Conservation (phyloP, 495 filamentous ascomycete species). For the Hyaloscypha bicolor region DNA sequence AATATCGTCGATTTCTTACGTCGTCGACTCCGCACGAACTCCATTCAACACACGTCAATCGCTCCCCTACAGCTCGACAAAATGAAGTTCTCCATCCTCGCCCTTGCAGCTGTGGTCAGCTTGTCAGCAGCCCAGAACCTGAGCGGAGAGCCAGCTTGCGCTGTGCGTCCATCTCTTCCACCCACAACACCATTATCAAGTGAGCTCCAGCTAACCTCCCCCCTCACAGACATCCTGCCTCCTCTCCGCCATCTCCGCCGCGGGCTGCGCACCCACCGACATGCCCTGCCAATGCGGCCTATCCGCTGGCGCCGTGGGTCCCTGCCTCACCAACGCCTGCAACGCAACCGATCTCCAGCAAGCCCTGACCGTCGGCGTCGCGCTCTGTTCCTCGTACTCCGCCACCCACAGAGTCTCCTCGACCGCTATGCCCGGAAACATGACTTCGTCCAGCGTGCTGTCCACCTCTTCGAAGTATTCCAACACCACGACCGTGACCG, state of each 20-base stretch:
- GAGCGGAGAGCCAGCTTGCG: constrained; percentile 21
- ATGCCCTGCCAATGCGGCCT: constrained; percentile 22
- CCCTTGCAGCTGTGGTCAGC: constrained; percentile 6
- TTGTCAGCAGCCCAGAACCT: constrained; percentile 20
- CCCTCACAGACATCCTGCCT: constrained; percentile 34
- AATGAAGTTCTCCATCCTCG: constrained; percentile 19
- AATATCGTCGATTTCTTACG: neutral
- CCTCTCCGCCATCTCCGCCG: constrained; percentile 31
- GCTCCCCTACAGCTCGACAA: constrained; percentile 8
- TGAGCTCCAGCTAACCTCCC: neutral
- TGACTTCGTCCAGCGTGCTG: neutral
- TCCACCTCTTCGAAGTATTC: neutral
- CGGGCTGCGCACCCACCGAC: constrained; percentile 15
- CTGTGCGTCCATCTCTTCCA: constrained; percentile 15
- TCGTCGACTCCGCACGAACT: neutral
- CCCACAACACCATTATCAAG: neutral
- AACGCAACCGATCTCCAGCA: constrained; percentile 18
- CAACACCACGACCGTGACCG: neutral
- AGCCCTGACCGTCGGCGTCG: constrained; percentile 24
- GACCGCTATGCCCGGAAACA: neutral
- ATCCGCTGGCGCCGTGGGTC: constrained; percentile 4
- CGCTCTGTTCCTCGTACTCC: constrained; percentile 33
- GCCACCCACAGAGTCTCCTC: constrained; percentile 11
- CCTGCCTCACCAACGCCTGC: constrained; percentile 33
- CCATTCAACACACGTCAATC: neutral